A percentile compares a stretch with the other conserved stretches of the same genome.
phyloP scores from a whole-genome alignment of 73 alveolate genomes.

The Paramecium pentaurelia region DNA sequence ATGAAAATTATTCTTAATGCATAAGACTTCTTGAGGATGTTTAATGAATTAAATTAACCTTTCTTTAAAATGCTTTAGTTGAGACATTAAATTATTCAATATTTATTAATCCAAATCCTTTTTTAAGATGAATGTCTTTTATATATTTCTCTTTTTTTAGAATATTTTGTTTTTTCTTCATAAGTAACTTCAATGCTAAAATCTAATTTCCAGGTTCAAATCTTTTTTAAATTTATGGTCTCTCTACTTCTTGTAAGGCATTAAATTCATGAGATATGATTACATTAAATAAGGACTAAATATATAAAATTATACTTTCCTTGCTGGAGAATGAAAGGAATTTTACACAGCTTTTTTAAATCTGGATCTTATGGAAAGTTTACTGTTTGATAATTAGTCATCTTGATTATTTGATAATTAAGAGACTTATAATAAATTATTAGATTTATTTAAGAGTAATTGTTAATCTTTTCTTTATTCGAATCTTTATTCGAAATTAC shows the following conservation, averaged over 20 bases:
- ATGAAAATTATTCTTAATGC: background rate
- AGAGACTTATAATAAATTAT: background rate
- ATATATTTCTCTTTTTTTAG: background rate
- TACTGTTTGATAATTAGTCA: background rate
- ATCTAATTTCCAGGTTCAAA: background rate
- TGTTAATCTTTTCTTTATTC: background rate
- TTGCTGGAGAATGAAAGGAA: background rate
- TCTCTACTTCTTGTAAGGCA: background rate
- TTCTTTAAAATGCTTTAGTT: background rate
- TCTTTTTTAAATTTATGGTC: background rate
- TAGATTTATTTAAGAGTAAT: background rate
- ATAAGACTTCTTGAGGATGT: background rate
- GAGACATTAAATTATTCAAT: background rate
- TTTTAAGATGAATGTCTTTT: background rate
- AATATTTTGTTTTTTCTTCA: background rate
- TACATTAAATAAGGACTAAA: background rate
- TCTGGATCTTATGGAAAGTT: background rate
- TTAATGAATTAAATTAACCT: background rate
- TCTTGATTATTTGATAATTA: background rate
- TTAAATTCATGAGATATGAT: background rate
- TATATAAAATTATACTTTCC: background rate
- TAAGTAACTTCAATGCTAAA: background rate
- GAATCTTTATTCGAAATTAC: background rate
- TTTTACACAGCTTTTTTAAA: background rate
- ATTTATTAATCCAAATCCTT: background rate